Evolutionary conservation across 345 rosid genomes (phyloP).

Genomic region (Noccaea bulbosa): DNA sequence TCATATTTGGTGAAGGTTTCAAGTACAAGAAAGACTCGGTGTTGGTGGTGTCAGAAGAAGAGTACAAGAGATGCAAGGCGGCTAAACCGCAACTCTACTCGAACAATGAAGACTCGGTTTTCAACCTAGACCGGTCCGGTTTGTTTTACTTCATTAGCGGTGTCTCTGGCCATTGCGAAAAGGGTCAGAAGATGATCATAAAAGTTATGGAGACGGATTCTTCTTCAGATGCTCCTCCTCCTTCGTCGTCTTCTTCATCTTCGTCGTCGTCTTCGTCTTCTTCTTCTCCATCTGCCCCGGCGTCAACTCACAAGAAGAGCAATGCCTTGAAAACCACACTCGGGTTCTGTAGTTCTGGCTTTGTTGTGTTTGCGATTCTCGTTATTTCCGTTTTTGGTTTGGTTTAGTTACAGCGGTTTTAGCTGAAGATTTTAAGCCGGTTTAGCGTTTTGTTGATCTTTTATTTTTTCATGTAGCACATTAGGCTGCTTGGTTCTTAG

Average conservation of each 20-base stretch:
- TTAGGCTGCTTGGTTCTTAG: constrained; percentile 18
- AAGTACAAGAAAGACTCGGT: constrained; percentile 66
- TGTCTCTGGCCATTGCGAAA: constrained; percentile 59
- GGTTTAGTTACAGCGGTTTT: constrained; percentile 11
- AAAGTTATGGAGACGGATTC: constrained; percentile 58
- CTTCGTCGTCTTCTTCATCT: constrained; percentile 24
- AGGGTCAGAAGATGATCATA: constrained; percentile 72
- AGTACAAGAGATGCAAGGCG: constrained; percentile 62
- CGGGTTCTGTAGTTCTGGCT: constrained; percentile 24
- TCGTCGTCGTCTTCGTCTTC: constrained; percentile 23
- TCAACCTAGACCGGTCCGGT: constrained; percentile 54
- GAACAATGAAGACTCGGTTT: constrained; percentile 55
- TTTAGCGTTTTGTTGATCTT: constrained; percentile 19
- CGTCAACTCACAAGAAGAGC: constrained; percentile 38
- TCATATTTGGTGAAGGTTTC: constrained; percentile 46
- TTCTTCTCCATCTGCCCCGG: constrained; percentile 29
- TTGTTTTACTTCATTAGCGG: constrained; percentile 71
- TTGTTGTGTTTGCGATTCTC: constrained; percentile 18
- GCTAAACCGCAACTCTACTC: constrained; percentile 59
- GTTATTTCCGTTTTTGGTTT: constrained; percentile 34
- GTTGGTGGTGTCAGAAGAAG: constrained; percentile 59
- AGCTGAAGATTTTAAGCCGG: background rate
- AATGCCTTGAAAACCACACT: constrained; percentile 25
- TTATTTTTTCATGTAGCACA: background rate
- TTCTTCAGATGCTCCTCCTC: constrained; percentile 41